Conservation (phyloP, 1,284 basidiomycete genomes). For the Ceratobasidium sp. region DNA sequence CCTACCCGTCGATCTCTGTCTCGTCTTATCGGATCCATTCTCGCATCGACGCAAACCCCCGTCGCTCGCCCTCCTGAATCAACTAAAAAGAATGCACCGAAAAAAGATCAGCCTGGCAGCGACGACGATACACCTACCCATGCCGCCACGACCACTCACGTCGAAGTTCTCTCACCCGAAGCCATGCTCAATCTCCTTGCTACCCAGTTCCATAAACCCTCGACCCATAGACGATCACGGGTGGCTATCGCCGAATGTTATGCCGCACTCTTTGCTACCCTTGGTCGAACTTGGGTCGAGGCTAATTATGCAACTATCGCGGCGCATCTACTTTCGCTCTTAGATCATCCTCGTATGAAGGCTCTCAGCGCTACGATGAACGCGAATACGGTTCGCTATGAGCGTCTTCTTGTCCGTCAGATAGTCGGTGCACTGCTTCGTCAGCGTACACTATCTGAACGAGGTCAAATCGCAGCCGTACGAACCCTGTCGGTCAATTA, state of each 20-base stretch:
- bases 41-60: conserved; percentile 87
- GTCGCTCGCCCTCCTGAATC: conserved; percentile 65
- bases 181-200: conserved; percentile 91
- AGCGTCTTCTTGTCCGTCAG: conserved; percentile 79
- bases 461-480: conserved; percentile 92
- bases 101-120: conserved; percentile 66
- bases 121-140: conserved; percentile 67
- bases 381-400: conserved; percentile 74
- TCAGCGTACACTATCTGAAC: conserved; percentile 91
- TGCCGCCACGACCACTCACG: conserved; percentile 73
- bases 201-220: conserved; percentile 81
- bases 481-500: conserved; percentile 87
- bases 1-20: conserved; percentile 85
- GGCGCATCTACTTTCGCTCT: conserved; percentile 74
- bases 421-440: conserved; percentile 84
- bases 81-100: conserved; percentile 67
- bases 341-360: conserved; percentile 63
- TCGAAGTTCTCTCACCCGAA: conserved; percentile 74
- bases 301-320: conserved; percentile 85
- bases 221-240: conserved; percentile 76
- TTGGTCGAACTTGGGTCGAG: conserved; percentile 87
- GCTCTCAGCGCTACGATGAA: conserved; percentile 59
- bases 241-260: conserved; percentile 94
- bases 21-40: conserved; percentile 84
- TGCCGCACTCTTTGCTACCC: conserved; percentile 78